Base-by-base conservation (phyloP, 371 early-diverging fungal species). In the Mortierella sp. region DNA sequence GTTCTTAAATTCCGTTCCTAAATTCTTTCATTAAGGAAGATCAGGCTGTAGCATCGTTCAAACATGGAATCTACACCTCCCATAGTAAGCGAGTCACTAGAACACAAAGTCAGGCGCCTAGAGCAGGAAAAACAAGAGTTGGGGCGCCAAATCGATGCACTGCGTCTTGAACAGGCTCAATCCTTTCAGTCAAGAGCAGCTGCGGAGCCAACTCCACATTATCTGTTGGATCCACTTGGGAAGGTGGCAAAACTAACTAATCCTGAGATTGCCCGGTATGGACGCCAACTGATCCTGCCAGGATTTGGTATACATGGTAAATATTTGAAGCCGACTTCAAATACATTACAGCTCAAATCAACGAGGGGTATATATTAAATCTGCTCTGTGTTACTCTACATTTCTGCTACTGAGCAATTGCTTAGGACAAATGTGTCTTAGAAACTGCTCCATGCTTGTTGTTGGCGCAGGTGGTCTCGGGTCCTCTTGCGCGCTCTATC, bases 391-490 rank as follows among this genome's bases (percentile, higher is more conserved):
- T 49, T 20, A 16, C 49, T 20, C 49, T 20, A 20, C 11, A 49
- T 43, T 26, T 55, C 52, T 24, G 28, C 28, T 9, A 18, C 5
- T 35, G 47, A 18, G 24, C 52, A 30, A 14, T 58, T 67, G 20
- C n/a, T 2, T 62, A 54, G 51, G 52, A 14, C 99, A 99, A 85
- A 77, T 91, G 45, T 90, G 87, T 58, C 83, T 99, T 61, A 88
- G 90, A 26, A 92, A 94, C 62, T 83, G 93, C 20, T 88, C 92
- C 0, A 94, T 98, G 43, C 85, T 99, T 18, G 87, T 99, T 3
- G 97, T 99, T 0, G 99, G 99, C 2, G 95, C 97, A 12, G 99
- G 99, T 45, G 99, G 99, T 0, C 88, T 99, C 9, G 99, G 99
- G 0, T 90, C 97, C 0, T 97, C 99, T 3, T 93, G 92, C 16